Evolutionary conservation across 345 rosid genomes (phyloP).

Genomic region (Corchorus capsularis): DNA sequence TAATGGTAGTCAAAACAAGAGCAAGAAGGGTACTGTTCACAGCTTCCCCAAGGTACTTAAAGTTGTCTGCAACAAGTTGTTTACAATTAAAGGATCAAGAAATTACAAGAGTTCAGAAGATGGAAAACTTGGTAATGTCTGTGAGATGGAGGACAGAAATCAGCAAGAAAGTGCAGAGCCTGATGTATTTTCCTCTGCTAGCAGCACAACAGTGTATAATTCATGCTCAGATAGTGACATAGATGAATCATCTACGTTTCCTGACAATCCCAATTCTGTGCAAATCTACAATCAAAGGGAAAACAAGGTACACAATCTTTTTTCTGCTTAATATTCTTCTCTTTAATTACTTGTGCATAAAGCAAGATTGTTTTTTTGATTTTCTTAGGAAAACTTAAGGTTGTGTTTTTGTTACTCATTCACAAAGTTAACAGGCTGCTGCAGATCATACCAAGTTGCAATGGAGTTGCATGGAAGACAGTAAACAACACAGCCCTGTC

Average conservation of each 20-base stretch:
- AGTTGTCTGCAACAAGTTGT: constrained; percentile 30
- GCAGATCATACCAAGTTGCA: constrained; percentile 28
- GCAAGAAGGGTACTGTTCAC: constrained; percentile 23
- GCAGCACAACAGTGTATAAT: constrained; percentile 35
- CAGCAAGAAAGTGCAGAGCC: constrained; percentile 31
- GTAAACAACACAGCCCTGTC: constrained; percentile 33
- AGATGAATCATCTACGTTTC: constrained; percentile 29
- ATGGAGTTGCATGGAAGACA: constrained; percentile 21
- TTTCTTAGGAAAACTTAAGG: neutral
- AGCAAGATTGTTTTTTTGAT: neutral
- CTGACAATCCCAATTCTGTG: constrained; percentile 14
- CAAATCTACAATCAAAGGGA: constrained; percentile 16
- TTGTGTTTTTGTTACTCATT: constrained; percentile 1
- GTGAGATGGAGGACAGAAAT: constrained; percentile 6
- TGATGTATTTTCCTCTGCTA: constrained; percentile 32
- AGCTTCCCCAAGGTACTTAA: constrained; percentile 30
- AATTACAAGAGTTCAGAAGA: constrained; percentile 21
- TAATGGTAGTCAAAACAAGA: constrained; percentile 8
- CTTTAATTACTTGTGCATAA: neutral
- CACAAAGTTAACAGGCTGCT: constrained; percentile 37
- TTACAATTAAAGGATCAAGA: constrained; percentile 24
- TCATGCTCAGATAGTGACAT: constrained; percentile 37
- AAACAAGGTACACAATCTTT: constrained; percentile 35
- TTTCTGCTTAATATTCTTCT: neutral
- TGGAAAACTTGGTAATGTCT: constrained; percentile 11